Evolutionary conservation across 768 basidiomycete species (phyloP), one percentile per base, ranked within the genome.

Genomic region (Serendipita vermifera): DNA sequence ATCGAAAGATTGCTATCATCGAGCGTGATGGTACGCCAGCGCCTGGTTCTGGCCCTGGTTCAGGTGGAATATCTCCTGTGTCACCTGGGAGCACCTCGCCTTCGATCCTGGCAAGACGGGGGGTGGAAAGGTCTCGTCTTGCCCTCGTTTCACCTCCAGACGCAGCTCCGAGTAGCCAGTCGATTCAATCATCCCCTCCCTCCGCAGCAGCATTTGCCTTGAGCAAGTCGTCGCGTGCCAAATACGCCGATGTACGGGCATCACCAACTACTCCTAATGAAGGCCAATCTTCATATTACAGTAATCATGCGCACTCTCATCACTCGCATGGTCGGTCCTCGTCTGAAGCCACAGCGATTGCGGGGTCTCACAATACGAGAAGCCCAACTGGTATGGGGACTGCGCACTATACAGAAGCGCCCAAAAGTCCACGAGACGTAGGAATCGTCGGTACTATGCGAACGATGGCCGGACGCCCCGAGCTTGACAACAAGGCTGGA

Each of bases 61-160:
- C 5, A 60, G 22, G 51, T 20, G n/a, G 5, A 11, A 17, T 13
- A 33, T 15, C 9, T 55, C 54, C 11, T 15, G 55, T 4, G 55
- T 9, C 17, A 13, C 53, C 15, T 29, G 14, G 36, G 29, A 14
- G 33, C n/a, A 24, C 33, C 27, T 14, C 39, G 11, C 54, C 24
- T 36, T 38, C 17, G 13, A 17, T 40, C 14, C 26, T 59, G 9
- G 39, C 39, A 43, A 26, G 54, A 26, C 35, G 54, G 20, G 55
- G 57, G 29, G 40, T 59, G 29, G 40, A 58, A 27, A 39, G 36
- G 26, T 35, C 54, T 9, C 54, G 55, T 7, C 72, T 86, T 24
- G 80, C 83, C 54, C 72, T 87, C 60, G 80, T 86, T 58, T 81
- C 82, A 55, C 85, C 83, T 51, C 82, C 83, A 35, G 85, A 85